These are phyloP conservation scores for Gracilaria domingensis DNA, from an alignment of 23 red algal species.

Conservation along the genomic window DNA sequence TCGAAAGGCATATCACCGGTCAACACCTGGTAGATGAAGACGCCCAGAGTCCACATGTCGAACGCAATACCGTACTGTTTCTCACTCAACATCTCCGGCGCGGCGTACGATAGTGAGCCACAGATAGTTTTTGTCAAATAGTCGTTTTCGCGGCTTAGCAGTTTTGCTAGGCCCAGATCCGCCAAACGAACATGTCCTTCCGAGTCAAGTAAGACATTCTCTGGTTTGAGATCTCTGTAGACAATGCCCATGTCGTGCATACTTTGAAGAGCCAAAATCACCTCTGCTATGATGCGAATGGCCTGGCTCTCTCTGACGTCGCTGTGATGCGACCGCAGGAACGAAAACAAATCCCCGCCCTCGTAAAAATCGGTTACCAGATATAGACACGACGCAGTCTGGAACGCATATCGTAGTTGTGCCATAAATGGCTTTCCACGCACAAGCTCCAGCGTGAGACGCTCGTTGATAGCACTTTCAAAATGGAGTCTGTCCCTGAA, in stretches of 20 bases:
- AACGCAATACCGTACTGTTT: slow-evolving; percentile 86
- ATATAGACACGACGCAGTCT: slow-evolving; percentile 83
- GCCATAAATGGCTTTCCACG: slow-evolving; percentile 85
- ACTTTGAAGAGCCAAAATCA: slow-evolving; percentile 81
- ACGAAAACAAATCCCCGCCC: slow-evolving; percentile 92
- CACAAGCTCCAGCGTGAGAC: slow-evolving; percentile 65
- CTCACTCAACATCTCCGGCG: slow-evolving; percentile 88
- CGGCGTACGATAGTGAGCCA: slow-evolving; percentile 85
- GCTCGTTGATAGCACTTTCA: slow-evolving; percentile 81
- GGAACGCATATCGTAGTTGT: slow-evolving; percentile 91
- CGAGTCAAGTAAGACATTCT: slow-evolving; percentile 84
- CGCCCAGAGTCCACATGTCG: slow-evolving; percentile 86
- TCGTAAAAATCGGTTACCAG: slow-evolving; percentile 95
- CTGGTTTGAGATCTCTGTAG: slow-evolving; percentile 94
- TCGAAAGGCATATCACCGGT: slow-evolving; percentile 68
- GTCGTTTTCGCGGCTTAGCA: slow-evolving; percentile 64
- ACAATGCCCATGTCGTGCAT: slow-evolving; percentile 89
- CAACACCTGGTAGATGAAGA: slow-evolving; percentile 82
- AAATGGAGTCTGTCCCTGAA: slow-evolving; percentile 78
- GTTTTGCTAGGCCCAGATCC: slow-evolving; percentile 87
- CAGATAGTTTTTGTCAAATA: slow-evolving; percentile 83
- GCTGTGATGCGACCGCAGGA: slow-evolving; percentile 51
- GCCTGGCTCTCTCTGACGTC: slow-evolving; percentile 74
- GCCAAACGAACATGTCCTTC: slow-evolving; percentile 86
- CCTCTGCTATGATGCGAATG: slow-evolving; percentile 84